Evolutionary conservation across 352 stramenopile species (phyloP).

Genomic region (Phytophthora syringae): DNA sequence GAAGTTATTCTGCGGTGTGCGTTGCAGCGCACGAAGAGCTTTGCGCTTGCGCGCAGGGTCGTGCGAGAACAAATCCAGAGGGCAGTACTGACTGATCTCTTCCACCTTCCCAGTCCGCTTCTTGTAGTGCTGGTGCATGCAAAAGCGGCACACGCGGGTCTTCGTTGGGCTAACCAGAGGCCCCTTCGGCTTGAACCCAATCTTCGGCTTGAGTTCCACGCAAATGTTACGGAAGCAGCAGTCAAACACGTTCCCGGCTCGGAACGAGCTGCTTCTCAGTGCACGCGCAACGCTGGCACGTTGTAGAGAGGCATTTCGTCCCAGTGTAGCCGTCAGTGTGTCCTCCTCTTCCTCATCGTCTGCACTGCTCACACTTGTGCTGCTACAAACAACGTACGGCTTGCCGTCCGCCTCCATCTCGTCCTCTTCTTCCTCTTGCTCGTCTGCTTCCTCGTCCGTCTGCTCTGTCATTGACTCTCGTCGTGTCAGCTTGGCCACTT

Average conservation of each 20-base stretch:
- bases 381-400: slow-evolving; percentile 29
- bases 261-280: slow-evolving; percentile 43
- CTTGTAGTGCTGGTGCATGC: slow-evolving; percentile 92
- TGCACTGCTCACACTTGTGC: slow-evolving; percentile 36
- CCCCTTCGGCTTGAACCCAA: slow-evolving; percentile 74
- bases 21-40: slow-evolving; percentile 69
- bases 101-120: slow-evolving; percentile 72
- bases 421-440: slow-evolving; percentile 21
- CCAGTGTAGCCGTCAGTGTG: slow-evolving; percentile 11
- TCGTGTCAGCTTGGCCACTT: slow-evolving; percentile 20
- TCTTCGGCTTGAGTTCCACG: slow-evolving; percentile 90
- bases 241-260: slow-evolving; percentile 76
- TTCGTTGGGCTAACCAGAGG: slow-evolving; percentile 67
- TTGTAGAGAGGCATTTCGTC: slow-evolving; percentile 15
- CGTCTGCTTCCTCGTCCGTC: slow-evolving; percentile 43
- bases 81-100: slow-evolving; percentile 85
- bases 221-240: slow-evolving; percentile 88
- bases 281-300: background rate
- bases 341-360: slow-evolving; percentile 43
- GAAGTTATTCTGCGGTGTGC: slow-evolving; percentile 92
- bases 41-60: slow-evolving; percentile 60
- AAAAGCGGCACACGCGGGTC: slow-evolving; percentile 78
- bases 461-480: slow-evolving; percentile 39
- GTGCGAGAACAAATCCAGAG: slow-evolving; percentile 82
- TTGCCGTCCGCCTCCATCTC: slow-evolving; percentile 29